phyloP scores from a whole-genome alignment of 345 rosid genomes.

The Camelina sativa region DNA sequence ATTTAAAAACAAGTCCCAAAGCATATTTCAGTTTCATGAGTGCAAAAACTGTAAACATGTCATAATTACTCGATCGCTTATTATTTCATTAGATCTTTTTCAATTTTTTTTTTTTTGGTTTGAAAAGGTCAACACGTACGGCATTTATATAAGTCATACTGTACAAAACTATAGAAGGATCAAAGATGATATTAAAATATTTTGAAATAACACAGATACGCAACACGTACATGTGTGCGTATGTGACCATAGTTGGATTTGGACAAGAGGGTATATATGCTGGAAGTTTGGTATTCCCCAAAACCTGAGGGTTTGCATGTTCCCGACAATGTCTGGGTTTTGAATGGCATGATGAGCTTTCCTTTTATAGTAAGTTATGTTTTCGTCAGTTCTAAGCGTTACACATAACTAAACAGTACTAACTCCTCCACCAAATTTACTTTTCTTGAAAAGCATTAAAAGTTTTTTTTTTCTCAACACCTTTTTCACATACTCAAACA shows the following conservation, averaged over 20 bases:
- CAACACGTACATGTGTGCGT: neutral
- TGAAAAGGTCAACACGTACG: conserved; percentile 31
- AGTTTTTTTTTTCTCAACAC: conserved; percentile 8
- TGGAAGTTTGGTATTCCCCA: conserved; percentile 54
- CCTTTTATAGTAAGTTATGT: conserved; percentile 59
- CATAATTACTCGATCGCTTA: conserved; percentile 38
- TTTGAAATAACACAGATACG: conserved; percentile 3
- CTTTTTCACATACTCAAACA: conserved; percentile 35
- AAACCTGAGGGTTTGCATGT: conserved; percentile 78
- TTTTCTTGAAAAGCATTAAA: conserved; percentile 37
- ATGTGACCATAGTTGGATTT: conserved; percentile 37
- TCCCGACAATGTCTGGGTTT: conserved; percentile 79
- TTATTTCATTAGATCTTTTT: conserved; percentile 1
- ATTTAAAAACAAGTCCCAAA: conserved; percentile 69
- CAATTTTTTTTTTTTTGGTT: neutral
- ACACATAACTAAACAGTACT: conserved; percentile 50
- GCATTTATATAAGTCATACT: conserved; percentile 5
- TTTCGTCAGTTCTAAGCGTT: conserved; percentile 58
- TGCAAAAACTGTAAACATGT: conserved; percentile 46
- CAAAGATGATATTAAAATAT: neutral
- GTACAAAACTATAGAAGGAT: conserved; percentile 10
- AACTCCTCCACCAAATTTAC: conserved; percentile 47
- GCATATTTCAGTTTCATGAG: conserved; percentile 46
- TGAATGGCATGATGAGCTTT: conserved; percentile 73
- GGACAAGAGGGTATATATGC: conserved; percentile 40